Percentiles rank a stretch among this genome's conserved stretches.
Evolutionary conservation across 768 basidiomycete species (phyloP).

Genomic region (Neoboletus magnificus): DNA sequence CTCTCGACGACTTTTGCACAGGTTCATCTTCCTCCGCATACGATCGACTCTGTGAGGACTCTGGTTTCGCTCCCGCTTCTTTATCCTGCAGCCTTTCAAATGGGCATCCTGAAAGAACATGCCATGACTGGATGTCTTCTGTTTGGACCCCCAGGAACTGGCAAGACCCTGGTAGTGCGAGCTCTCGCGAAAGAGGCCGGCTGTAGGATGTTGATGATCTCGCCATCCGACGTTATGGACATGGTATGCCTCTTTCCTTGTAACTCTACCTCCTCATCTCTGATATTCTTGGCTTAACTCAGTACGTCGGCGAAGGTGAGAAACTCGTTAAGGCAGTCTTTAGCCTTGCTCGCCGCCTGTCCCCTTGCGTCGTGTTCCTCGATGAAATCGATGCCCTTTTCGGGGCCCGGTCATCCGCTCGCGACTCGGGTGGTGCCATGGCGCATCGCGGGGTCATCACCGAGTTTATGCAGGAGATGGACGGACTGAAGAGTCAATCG

Average conservation of each 20-base stretch:
- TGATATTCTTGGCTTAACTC: constrained; percentile 4
- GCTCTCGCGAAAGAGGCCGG: constrained; percentile 93
- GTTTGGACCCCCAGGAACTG: constrained; percentile 92
- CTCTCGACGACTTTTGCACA: constrained; percentile 84
- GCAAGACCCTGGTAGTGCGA: constrained; percentile 85
- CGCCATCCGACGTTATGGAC: constrained; percentile 94
- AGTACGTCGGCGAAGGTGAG: constrained; percentile 90
- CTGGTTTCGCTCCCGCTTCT: constrained; percentile 87
- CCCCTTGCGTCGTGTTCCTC: constrained; percentile 91
- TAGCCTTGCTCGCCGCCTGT: constrained; percentile 75
- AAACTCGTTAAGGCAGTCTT: constrained; percentile 90
- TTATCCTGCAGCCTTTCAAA: constrained; percentile 82
- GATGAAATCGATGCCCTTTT: constrained; percentile 95
- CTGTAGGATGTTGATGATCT: constrained; percentile 86
- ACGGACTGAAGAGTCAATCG: constrained; percentile 67
- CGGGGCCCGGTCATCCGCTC: constrained; percentile 74
- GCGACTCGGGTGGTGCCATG: constrained; percentile 73
- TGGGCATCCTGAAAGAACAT: constrained; percentile 88
- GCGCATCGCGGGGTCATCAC: constrained; percentile 88
- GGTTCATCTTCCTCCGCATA: constrained; percentile 84
- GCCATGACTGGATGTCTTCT: constrained; percentile 88
- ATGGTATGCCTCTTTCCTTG: constrained; percentile 56
- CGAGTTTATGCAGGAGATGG: constrained; percentile 97
- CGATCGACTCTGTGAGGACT: constrained; percentile 88
- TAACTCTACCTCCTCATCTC: neutral